Percentiles rank a stretch among this genome's conserved stretches.
These are phyloP conservation scores for Scheffersomyces lignicola DNA, from an alignment of 1,139 yeast genomes.

Conservation along the genomic window DNA sequence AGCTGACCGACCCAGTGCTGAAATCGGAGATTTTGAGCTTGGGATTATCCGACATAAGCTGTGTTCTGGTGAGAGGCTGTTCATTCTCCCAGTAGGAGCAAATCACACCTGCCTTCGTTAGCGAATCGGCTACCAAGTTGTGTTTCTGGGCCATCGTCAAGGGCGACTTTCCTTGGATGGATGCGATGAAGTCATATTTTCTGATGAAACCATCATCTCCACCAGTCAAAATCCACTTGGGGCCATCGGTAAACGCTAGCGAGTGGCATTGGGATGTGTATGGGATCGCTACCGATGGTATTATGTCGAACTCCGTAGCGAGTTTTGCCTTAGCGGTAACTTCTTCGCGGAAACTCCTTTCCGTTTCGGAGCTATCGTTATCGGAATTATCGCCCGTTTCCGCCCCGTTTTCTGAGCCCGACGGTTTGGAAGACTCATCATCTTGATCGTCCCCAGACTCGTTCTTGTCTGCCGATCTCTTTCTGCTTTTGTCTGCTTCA, in stretches of 20 bases:
- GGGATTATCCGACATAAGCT: conserved; percentile 42
- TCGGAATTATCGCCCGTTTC: conserved; percentile 5
- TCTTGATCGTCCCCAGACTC: neutral
- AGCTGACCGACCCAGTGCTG: conserved; percentile 41
- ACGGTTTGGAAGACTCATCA: conserved; percentile 3
- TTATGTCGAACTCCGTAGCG: conserved; percentile 55
- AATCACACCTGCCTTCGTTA: conserved; percentile 80
- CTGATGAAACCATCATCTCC: conserved; percentile 96
- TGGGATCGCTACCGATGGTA: conserved; percentile 74
- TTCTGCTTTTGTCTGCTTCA: conserved; percentile 6
- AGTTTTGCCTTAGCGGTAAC: conserved; percentile 42
- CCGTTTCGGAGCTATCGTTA: conserved; percentile 5
- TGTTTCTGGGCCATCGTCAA: conserved; percentile 91
- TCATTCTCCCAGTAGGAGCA: conserved; percentile 95
- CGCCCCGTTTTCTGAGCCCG: conserved; percentile 6
- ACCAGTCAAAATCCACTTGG: conserved; percentile 88
- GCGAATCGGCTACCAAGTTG: conserved; percentile 73
- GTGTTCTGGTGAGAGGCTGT: conserved; percentile 59
- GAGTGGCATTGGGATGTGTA: conserved; percentile 72
- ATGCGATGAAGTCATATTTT: conserved; percentile 80
- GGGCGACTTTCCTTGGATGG: conserved; percentile 87
- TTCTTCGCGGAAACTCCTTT: conserved; percentile 29
- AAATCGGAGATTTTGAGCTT: conserved; percentile 46
- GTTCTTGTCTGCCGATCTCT: conserved; percentile 7
- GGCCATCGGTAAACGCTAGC: conserved; percentile 75